A percentile compares a stretch with the other conserved stretches of the same genome.
Evolutionary conservation across 148 eudicot species (phyloP).

Genomic region (Rhododendron mucronatum): DNA sequence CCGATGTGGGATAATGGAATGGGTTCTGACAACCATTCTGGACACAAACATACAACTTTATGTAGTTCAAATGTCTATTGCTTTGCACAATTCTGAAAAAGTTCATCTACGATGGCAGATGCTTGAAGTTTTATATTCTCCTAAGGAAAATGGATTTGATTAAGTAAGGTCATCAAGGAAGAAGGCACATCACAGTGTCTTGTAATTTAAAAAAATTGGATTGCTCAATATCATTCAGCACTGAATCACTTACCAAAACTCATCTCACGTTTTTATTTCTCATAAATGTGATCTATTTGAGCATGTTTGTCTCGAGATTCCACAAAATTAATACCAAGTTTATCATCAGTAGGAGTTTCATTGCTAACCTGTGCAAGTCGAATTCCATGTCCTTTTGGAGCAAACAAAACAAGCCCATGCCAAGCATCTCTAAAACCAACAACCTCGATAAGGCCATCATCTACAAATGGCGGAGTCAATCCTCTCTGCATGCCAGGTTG

Average conservation of each 20-base stretch:
- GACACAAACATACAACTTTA: not conserved
- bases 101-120: not conserved
- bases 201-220: not conserved
- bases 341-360: not conserved
- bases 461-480: slow-evolving; percentile 76
- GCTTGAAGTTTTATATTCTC: not conserved
- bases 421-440: slow-evolving; percentile 98
- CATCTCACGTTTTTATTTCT: not conserved
- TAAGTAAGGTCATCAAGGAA: not conserved
- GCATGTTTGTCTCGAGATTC: not conserved
- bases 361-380: slow-evolving; percentile 89
- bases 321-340: not conserved
- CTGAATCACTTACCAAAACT: not conserved
- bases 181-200: not conserved
- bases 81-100: not conserved
- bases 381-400: slow-evolving; percentile 94
- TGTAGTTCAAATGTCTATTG: not conserved
- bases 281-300: not conserved
- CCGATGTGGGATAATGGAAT: too few species aligned
- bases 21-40: not conserved
- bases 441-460: slow-evolving; percentile 84
- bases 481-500: slow-evolving; percentile 45
- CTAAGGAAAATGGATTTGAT: not conserved
- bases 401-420: slow-evolving; percentile 85
- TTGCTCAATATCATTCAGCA: not conserved